Evolutionary conservation across 305 asterid species (phyloP), one percentile per base, ranked within the genome.

Genomic region (Fraxinus greggii): DNA sequence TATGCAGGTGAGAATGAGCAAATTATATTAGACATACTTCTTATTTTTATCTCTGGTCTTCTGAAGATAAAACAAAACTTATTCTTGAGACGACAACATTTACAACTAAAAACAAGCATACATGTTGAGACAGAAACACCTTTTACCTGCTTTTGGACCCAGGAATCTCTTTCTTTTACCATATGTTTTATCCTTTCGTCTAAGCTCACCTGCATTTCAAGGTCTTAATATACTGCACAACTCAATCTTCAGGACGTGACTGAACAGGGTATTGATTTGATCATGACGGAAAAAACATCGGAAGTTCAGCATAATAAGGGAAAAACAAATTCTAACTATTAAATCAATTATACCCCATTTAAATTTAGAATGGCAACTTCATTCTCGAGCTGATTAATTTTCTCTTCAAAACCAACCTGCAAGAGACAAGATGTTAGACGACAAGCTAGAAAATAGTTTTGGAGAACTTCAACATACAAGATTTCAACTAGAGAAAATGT

Each of bases 141-240:
- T 75, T 75, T 33, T 75, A 92, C 97, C 93, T 92, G 93, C 85
- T 89, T 92, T 80, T 86, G 91, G 85, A 80, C 61, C 97, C 91
- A 91, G 38, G 88, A 83, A 80, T 86, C 87, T 88, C 93, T 80
- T 80, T 89, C 94, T 80, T 80, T 86, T 81, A 88, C 92, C 83
- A 89, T 80, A 31, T 89, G 90, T 84, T 84, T 78, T 76, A 90
- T 87, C 90, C 84, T 80, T 32, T 77, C 85, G 69, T 88, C 92
- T 63, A 92, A 88, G 84, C 79, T 82, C 80, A 83, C 94, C 95
- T 91, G 83, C 2, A 0, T 13, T 51, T 61, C 35, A 65, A 24
- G n/a, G 72, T 65, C 7, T 26, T 1, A 8, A 75, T 31, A 70
- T 78, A 26, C 59, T 75, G 69, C 82, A 80, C 29, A 21, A 76